Evolutionary conservation across 805 yeast genomes (phyloP), one percentile per base, ranked within the genome.

Genomic region (Brettanomyces bruxellensis): DNA sequence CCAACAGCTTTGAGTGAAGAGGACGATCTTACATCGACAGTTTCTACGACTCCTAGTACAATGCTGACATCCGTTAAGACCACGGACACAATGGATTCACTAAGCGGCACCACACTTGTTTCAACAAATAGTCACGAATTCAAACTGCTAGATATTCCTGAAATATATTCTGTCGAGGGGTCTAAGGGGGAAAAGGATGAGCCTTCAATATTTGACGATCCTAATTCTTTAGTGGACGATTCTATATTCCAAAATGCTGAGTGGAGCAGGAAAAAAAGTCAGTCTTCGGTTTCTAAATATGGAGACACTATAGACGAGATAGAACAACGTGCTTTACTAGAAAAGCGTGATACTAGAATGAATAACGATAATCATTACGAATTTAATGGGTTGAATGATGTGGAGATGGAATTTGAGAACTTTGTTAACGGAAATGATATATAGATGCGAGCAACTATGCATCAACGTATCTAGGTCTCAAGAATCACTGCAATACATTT

Each of bases 401-500:
- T 60, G 34, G 62, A 61, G 40, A 44, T 54, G 40, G 64, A 58
- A 41, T 60, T 59, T 50, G 64, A 61, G 40, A 57, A 49, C 38
- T 61, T 60, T 43, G 55, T 61, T 28, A 58, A 55, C 40, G 64
- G 64, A 24, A 55, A 52, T 37, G 47, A 41, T 45, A 42, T 45
- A 4, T 32, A 38, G 24, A 11, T 43, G 23, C 13, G n/a, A 35
- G 3, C 18, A 28, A 6, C 11, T 6, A 28, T 28, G 11, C 32
- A 28, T 28, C 11, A 28, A 28, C 9, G 11, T 7, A 28, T 7
- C 7, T 28, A 7, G 32, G 32, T 28, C 9, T 9, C 9, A 28
- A 28, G 32, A 6, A 7, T 28, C 32, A 28, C 11, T 28, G 11
- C 32, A 9, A 9, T 9, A 28, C 32, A 28, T 9, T 28, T 9